Evolutionary conservation across 148 eudicot genomes (phyloP).

Genomic region (Silene latifolia): DNA sequence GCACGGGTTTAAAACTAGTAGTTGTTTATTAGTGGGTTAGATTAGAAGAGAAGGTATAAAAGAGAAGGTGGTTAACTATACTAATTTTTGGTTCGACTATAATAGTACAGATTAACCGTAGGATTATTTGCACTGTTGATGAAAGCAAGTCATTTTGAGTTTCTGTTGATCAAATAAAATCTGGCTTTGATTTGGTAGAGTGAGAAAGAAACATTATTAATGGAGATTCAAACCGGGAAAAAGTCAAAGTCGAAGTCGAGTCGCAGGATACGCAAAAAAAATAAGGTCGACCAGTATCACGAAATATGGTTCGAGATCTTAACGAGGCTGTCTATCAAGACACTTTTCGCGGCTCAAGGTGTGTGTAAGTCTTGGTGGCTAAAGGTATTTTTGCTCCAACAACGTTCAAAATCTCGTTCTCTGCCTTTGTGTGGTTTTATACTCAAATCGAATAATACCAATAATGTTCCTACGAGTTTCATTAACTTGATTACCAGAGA

Average conservation of each 20-base stretch:
- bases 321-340: background rate
- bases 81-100: no score
- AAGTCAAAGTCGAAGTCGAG: no score
- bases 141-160: no score
- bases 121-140: no score
- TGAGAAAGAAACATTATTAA: background rate
- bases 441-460: background rate
- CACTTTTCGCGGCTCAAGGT: background rate
- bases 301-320: conserved; percentile 9
- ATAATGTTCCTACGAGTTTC: background rate
- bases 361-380: background rate
- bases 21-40: no score
- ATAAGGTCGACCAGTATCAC: background rate
- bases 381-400: background rate
- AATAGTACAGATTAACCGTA: no score
- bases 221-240: background rate
- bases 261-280: background rate
- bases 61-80: no score
- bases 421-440: conserved; percentile 2
- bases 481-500: background rate
- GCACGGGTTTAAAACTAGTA: no score
- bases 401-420: background rate
- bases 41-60: no score
- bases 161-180: no score
- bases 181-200: background rate